A percentile compares a stretch with the other conserved stretches of the same genome.
These are phyloP conservation scores for Sarocladiaceae sp. DNA, from an alignment of 2,329 filamentous ascomycete genomes.

Conservation along the genomic window DNA sequence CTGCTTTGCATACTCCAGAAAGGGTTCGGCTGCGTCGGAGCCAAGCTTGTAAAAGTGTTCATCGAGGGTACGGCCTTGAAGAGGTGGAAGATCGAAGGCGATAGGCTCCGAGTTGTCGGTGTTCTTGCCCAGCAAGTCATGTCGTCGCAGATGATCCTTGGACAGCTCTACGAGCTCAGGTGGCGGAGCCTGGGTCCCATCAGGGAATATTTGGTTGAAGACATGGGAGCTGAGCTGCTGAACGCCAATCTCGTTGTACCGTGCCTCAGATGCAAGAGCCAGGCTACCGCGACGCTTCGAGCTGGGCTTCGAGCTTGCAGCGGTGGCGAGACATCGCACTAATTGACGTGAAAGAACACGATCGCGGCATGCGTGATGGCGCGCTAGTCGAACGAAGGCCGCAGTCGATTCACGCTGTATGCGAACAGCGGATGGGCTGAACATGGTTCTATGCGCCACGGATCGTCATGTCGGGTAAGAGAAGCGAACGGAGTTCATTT, in stretches of 20 bases:
- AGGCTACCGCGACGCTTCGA: slow-evolving; percentile 23
- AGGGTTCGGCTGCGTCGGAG: slow-evolving; percentile 80
- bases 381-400: slow-evolving; percentile 46
- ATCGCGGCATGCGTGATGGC: slow-evolving; percentile 35
- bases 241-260: slow-evolving; percentile 89
- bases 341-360: slow-evolving; percentile 25
- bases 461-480: slow-evolving; percentile 17
- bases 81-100: slow-evolving; percentile 73
- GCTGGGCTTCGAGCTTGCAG: slow-evolving; percentile 18
- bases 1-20: slow-evolving; percentile 64
- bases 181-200: slow-evolving; percentile 48
- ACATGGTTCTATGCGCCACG: slow-evolving; percentile 19
- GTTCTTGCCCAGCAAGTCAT: slow-evolving; percentile 87
- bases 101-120: slow-evolving; percentile 71
- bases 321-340: slow-evolving; percentile 38
- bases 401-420: slow-evolving; percentile 35
- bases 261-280: slow-evolving; percentile 47
- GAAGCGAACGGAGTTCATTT: not conserved
- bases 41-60: slow-evolving; percentile 92
- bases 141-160: slow-evolving; percentile 72
- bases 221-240: slow-evolving; percentile 86
- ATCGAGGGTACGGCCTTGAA: slow-evolving; percentile 77
- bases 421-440: slow-evolving; percentile 26
- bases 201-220: slow-evolving; percentile 74
- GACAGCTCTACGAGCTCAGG: slow-evolving; percentile 72